Evolutionary conservation across 2,329 filamentous ascomycete genomes (phyloP).

Genomic region (Trichoderma atrobrunneum): DNA sequence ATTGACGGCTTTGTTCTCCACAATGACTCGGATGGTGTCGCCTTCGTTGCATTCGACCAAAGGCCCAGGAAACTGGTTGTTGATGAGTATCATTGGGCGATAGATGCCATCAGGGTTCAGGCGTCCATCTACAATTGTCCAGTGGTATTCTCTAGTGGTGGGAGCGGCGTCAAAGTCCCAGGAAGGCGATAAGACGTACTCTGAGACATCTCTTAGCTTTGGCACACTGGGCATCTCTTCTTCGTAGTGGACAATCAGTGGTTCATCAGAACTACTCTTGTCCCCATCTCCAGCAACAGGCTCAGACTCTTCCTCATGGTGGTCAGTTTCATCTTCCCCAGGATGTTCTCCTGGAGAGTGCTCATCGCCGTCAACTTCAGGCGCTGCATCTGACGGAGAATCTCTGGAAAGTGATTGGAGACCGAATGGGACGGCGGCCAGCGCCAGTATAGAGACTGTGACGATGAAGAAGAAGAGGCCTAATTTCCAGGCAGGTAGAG

Average conservation of each 20-base stretch:
- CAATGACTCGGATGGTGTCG: conserved; percentile 66
- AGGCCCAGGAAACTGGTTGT: conserved; percentile 71
- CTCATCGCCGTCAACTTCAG: neutral
- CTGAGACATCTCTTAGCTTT: conserved; percentile 35
- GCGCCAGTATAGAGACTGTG: conserved; percentile 25
- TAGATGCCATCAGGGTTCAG: conserved; percentile 60
- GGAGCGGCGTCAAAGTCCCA: conserved; percentile 55
- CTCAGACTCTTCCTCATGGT: conserved; percentile 8
- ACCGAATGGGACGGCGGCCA: conserved; percentile 25
- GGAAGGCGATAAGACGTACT: conserved; percentile 55
- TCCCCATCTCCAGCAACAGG: neutral
- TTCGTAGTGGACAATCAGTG: conserved; percentile 23
- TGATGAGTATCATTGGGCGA: conserved; percentile 65
- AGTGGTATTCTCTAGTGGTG: conserved; percentile 55
- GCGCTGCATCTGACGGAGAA: neutral
- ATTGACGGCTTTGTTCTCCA: conserved; percentile 65
- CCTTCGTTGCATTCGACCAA: conserved; percentile 71
- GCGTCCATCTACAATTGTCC: conserved; percentile 56
- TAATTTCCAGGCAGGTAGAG: conserved; percentile 19
- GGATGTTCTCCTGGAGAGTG: neutral
- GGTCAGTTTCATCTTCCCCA: neutral
- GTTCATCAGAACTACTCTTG: neutral
- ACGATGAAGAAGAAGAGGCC: conserved; percentile 25
- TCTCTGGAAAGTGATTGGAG: conserved; percentile 4
- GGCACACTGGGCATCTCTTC: conserved; percentile 27